Evolutionary conservation across 257 asterid species (phyloP).

Genomic region (Lantana camara): DNA sequence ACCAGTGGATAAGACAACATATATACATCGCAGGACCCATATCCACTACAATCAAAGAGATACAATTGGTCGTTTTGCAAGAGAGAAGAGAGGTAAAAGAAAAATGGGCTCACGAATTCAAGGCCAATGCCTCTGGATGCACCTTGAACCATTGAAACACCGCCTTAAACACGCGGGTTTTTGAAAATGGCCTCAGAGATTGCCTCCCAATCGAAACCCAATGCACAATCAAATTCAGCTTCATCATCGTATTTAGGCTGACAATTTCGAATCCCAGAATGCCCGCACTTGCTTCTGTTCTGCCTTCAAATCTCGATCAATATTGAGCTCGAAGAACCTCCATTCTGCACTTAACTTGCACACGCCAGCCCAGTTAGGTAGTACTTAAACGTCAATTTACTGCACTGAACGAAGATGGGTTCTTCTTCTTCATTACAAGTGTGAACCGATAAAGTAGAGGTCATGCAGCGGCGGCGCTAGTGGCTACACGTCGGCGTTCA

Average conservation of each 20-base stretch:
- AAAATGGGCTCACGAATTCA: conserved; percentile 72
- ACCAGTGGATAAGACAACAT: not conserved
- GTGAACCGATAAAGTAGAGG: conserved; percentile 32
- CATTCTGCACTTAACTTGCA: conserved; percentile 26
- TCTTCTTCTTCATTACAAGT: not conserved
- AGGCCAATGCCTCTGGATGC: conserved; percentile 99
- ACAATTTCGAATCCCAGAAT: not conserved
- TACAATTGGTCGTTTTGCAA: conserved; percentile 9
- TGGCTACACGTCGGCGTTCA: conserved; percentile 17
- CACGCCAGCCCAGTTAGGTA: not conserved
- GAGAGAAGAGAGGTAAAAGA: not conserved
- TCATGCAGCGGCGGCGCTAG: not conserved
- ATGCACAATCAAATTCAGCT: conserved; percentile 39
- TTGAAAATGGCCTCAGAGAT: conserved; percentile 29
- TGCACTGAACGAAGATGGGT: too few species aligned
- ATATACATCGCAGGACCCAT: not conserved
- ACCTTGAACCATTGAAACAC: conserved; percentile 94
- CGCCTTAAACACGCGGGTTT: conserved; percentile 49
- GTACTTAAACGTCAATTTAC: not conserved
- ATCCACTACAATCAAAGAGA: conserved; percentile 4
- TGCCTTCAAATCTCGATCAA: conserved; percentile 4
- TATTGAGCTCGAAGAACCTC: conserved; percentile 13
- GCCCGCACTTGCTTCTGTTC: not conserved
- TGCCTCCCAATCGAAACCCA: conserved; percentile 36
- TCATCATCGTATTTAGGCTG: conserved; percentile 38